Conservation (phyloP, 331 rosid genomes). For the Quercus phellos region DNA sequence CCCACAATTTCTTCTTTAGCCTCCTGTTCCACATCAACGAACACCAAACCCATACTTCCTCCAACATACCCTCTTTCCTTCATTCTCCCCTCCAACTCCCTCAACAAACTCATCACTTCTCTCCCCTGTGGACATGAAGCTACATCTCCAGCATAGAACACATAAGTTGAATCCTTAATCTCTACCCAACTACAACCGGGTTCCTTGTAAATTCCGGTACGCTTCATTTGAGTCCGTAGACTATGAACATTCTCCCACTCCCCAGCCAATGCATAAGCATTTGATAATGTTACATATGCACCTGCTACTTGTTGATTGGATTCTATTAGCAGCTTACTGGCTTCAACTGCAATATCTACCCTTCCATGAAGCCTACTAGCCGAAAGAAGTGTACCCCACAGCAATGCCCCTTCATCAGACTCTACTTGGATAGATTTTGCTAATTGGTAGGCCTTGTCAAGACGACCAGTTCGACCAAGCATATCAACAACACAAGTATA, state of each 20-base stretch:
- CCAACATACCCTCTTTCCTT: constrained; percentile 64
- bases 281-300: constrained; percentile 71
- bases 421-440: constrained; percentile 56
- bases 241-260: constrained; percentile 71
- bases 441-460: constrained; percentile 55
- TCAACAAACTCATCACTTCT: constrained; percentile 43
- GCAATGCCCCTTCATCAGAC: constrained; percentile 35
- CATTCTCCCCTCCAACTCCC: constrained; percentile 59
- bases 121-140: constrained; percentile 33
- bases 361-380: constrained; percentile 85
- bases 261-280: constrained; percentile 60
- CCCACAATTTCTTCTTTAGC: constrained; percentile 60
- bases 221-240: constrained; percentile 65
- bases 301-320: constrained; percentile 59
- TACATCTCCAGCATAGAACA: constrained; percentile 67
- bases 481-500: constrained; percentile 70
- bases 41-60: constrained; percentile 60
- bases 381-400: constrained; percentile 78
- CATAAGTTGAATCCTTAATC: constrained; percentile 51
- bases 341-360: constrained; percentile 72
- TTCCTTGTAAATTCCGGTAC: constrained; percentile 51
- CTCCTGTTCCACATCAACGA: constrained; percentile 73
- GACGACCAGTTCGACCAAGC: constrained; percentile 73
- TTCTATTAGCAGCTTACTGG: constrained; percentile 50
- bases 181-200: constrained; percentile 92